phyloP scores from a whole-genome alignment of 139 green algal genomes.

The Gonium pectorale region DNA sequence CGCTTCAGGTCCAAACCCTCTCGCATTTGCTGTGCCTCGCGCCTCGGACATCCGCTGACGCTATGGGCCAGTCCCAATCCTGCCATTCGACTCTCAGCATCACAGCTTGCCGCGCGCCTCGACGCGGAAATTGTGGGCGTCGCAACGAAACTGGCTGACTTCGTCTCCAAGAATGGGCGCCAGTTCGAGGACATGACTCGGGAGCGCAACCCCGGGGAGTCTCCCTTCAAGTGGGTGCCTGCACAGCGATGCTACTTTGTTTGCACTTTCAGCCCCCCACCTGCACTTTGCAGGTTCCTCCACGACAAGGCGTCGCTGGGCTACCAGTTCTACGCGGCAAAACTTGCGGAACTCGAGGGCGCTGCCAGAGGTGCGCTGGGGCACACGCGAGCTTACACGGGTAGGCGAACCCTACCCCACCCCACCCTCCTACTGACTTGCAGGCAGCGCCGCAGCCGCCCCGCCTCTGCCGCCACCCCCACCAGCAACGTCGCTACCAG shows the following conservation, averaged over 20 bases:
- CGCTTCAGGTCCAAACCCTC: constrained; percentile 13
- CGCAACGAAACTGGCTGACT: constrained; percentile 78
- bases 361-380: not conserved
- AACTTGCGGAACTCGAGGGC: constrained; percentile 51
- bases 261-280: no score
- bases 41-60: not conserved
- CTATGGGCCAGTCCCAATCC: constrained; percentile 10
- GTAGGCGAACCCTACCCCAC: constrained; percentile 1
- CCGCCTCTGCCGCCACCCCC: not conserved
- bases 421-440: not conserved
- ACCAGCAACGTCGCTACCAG: not conserved
- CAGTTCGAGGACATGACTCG: constrained; percentile 78
- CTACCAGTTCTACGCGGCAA: constrained; percentile 67
- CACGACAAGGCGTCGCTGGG: constrained; percentile 59
- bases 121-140: constrained; percentile 55
- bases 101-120: not conserved
- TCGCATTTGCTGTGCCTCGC: not conserved
- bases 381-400: no score
- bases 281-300: constrained; percentile 70
- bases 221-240: constrained; percentile 71
- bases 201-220: constrained; percentile 70
- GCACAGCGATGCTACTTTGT: no score
- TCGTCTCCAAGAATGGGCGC: constrained; percentile 79
- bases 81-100: not conserved
- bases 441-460: constrained; percentile 2